These are phyloP conservation scores for Microsporum canis DNA, from an alignment of 2,329 filamentous ascomycete genomes.

Conservation along the genomic window DNA sequence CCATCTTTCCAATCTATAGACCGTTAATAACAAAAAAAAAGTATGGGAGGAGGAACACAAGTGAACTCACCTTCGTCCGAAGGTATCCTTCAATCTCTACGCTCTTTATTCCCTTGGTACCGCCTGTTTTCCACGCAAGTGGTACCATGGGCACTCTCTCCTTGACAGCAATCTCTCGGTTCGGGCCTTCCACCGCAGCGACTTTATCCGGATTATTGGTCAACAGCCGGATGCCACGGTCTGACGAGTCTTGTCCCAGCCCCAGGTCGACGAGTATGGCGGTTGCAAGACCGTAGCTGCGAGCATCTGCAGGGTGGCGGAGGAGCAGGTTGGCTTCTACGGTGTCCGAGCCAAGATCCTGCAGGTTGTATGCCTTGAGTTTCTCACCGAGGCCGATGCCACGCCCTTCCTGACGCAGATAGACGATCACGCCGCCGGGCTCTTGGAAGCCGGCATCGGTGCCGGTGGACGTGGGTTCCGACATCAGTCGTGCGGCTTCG, in stretches of 20 bases:
- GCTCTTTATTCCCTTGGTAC: constrained; percentile 68
- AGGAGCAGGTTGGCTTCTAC: constrained; percentile 90
- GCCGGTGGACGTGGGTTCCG: constrained; percentile 21
- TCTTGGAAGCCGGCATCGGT: constrained; percentile 34
- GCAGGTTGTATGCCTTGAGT: constrained; percentile 93
- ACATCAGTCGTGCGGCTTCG: constrained; percentile 87
- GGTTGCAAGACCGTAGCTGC: constrained; percentile 92
- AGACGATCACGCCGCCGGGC: constrained; percentile 81
- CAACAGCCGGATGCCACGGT: constrained; percentile 55
- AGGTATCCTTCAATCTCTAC: constrained; percentile 88
- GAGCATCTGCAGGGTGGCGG: constrained; percentile 83
- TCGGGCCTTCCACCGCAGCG: constrained; percentile 81
- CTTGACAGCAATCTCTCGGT: constrained; percentile 72
- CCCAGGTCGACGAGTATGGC: constrained; percentile 85
- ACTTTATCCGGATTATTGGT: constrained; percentile 99
- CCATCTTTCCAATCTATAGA: constrained; percentile 74
- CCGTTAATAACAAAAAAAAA: constrained; percentile 3
- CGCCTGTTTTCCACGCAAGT: constrained; percentile 73
- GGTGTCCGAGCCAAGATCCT: constrained; percentile 93
- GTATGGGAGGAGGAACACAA: neutral
- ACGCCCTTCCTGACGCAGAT: constrained; percentile 87
- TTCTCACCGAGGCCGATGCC: constrained; percentile 93
- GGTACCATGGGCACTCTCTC: constrained; percentile 95
- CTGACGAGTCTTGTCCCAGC: constrained; percentile 52
- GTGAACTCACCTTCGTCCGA: constrained; percentile 67